Percentiles rank a stretch among this genome's conserved stretches.
Evolutionary conservation across 1,284 basidiomycete genomes (phyloP).

Genomic region (Hemileia vastatrix): DNA sequence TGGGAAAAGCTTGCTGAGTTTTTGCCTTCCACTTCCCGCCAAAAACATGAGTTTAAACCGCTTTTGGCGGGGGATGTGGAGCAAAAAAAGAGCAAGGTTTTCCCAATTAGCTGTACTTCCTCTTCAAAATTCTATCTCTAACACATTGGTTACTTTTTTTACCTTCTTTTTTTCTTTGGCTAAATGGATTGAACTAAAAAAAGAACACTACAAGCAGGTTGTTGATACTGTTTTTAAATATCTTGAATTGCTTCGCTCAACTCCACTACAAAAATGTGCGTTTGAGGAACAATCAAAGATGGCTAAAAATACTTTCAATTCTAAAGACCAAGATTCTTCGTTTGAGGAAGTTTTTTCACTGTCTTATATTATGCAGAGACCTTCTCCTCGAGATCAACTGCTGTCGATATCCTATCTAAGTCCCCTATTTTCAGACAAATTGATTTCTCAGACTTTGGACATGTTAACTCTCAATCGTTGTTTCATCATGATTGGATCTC

Average conservation of each 20-base stretch:
- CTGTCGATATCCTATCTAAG: constrained; percentile 66
- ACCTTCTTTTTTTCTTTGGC: background rate
- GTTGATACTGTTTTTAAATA: constrained; percentile 74
- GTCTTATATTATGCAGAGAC: constrained; percentile 65
- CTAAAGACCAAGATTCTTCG: constrained; percentile 71
- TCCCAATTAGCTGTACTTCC: too few species aligned
- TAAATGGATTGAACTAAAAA: background rate
- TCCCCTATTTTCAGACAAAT: constrained; percentile 64
- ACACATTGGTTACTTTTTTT: too few species aligned
- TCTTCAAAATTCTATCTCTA: too few species aligned
- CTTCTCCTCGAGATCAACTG: constrained; percentile 67
- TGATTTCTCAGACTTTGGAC: constrained; percentile 59
- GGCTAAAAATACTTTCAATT: constrained; percentile 69
- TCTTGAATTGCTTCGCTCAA: constrained; percentile 64
- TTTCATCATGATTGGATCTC: constrained; percentile 66
- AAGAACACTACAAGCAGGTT: constrained; percentile 68
- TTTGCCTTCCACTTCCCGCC: too few species aligned
- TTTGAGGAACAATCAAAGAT: constrained; percentile 72
- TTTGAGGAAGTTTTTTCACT: constrained; percentile 72
- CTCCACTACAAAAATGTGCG: constrained; percentile 59
- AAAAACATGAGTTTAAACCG: too few species aligned
- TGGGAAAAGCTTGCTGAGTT: too few species aligned
- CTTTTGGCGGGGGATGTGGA: too few species aligned
- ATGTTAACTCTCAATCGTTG: constrained; percentile 56
- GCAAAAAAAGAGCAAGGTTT: too few species aligned